These are phyloP conservation scores for Acacia acuminata DNA, from an alignment of 306 rosid genomes.

Conservation along the genomic window DNA sequence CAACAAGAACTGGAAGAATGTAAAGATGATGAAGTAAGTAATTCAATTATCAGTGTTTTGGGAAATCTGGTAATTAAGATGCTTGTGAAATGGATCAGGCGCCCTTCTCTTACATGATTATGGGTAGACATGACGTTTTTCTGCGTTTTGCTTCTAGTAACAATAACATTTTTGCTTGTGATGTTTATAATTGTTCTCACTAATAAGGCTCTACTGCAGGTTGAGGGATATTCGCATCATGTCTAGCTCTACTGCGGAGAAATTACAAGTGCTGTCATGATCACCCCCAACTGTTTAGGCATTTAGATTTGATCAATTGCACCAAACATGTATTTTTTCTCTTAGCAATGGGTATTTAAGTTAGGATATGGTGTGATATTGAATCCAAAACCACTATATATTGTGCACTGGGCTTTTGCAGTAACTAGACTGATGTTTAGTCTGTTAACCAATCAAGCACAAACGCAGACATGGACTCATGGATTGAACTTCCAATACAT, in stretches of 20 bases:
- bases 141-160: neutral
- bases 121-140: neutral
- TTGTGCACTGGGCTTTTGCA: neutral
- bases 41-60: neutral
- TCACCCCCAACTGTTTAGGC: neutral
- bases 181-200: slow-evolving; percentile 8
- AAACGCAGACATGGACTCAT: too few relatives aligned
- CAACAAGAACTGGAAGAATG: slow-evolving; percentile 95
- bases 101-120: neutral
- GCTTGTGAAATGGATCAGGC: neutral
- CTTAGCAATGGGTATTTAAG: neutral
- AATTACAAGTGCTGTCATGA: neutral
- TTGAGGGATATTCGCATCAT: too few relatives aligned
- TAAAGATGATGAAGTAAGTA: slow-evolving; percentile 72
- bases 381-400: neutral
- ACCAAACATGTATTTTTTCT: neutral
- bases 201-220: too few relatives aligned
- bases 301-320: slow-evolving; percentile 17
- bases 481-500: neutral
- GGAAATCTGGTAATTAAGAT: slow-evolving; percentile 5
- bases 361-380: neutral
- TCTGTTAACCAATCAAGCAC: neutral
- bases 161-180: neutral
- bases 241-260: neutral
- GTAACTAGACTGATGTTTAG: neutral